Evolutionary conservation across 2,329 filamentous ascomycete genomes (phyloP), one percentile per base, ranked within the genome.

Genomic region (Trichoderma lentiforme): DNA sequence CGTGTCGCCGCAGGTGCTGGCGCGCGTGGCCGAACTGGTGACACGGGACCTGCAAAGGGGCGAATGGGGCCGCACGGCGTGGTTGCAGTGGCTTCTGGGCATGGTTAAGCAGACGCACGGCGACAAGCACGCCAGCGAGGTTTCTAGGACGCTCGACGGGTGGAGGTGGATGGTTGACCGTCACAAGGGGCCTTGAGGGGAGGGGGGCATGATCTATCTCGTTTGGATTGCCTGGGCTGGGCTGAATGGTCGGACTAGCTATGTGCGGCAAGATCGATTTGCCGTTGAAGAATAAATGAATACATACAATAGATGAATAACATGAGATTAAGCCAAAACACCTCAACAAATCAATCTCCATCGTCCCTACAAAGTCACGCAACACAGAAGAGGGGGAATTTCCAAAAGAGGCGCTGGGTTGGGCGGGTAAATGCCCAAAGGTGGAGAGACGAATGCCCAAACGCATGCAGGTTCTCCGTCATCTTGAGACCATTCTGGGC

Each of bases 41-140:
- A 76, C 79, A 4, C 74, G 78, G 11, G 82, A 84, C 71, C 75
- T 84, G 5, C 78, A 79, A 36, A 72, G 72, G 43, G 81, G 82
- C 6, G 73, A 75, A n/a, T 71, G 70, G 26, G 83, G 82, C 3
- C 77, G 81, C 18, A 78, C 74, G 7, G 47, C 71, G 14, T 78
- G 81, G 11, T 67, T 83, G 36, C 39, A 73, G 51, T 82, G 80
- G 77, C 67, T 82, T 11, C 51, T 80, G 39, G 62, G 69, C 12
- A 72, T 83, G 47, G 71, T 80, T 7, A 74, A 71, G n/a, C 36
- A 73, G 14, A 63, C 72, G 14, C 74, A 76, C 2, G 76, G 78
- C 21, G 30, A 61, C 2, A 51, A 75, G 39, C 72, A 75, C n/a
- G 77, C 77, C 2, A 24, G 53, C 21, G 73, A 71, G 43, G 72